Conservation (phyloP, 2,329 filamentous ascomycete genomes). For the Sphaerulina populicola region DNA sequence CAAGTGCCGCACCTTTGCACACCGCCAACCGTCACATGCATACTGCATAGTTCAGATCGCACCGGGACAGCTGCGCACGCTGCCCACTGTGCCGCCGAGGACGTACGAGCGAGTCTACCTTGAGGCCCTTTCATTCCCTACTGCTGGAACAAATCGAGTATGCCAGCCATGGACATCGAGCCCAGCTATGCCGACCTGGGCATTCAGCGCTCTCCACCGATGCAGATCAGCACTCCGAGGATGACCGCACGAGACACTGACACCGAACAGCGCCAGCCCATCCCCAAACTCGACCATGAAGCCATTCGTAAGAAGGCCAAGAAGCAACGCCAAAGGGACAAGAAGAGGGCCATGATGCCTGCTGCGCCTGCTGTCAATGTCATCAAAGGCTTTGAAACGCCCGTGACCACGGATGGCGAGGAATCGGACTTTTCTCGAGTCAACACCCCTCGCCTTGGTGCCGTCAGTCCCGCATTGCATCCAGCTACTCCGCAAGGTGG, state of each 20-base stretch:
- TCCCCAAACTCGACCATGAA: slow-evolving; percentile 31
- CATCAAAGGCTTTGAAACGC: slow-evolving; percentile 45
- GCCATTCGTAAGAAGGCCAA: slow-evolving; percentile 32
- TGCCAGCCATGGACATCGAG: slow-evolving; percentile 34
- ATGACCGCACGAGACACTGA: slow-evolving; percentile 19
- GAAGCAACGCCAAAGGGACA: slow-evolving; percentile 36
- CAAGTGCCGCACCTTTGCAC: slow-evolving; percentile 4
- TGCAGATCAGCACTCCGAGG: slow-evolving; percentile 29
- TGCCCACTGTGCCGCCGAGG: not conserved
- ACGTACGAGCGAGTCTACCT: not conserved
- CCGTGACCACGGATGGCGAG: slow-evolving; percentile 47
- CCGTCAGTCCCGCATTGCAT: slow-evolving; percentile 42
- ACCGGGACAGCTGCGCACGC: not conserved
- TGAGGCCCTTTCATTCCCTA: not conserved
- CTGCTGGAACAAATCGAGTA: slow-evolving; percentile 9
- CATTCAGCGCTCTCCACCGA: slow-evolving; percentile 27
- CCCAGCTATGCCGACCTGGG: slow-evolving; percentile 21
- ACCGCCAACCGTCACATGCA: slow-evolving; percentile 2
- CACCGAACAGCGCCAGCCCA: slow-evolving; percentile 17
- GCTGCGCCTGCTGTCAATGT: slow-evolving; percentile 35
- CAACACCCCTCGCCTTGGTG: slow-evolving; percentile 34
- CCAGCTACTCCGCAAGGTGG: slow-evolving; percentile 52
- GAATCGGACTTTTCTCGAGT: slow-evolving; percentile 44
- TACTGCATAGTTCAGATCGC: not conserved
- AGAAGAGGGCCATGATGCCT: slow-evolving; percentile 31